A percentile compares a stretch with the other conserved stretches of the same genome.
Conservation (phyloP, 805 yeast genomes). For the Lipomyces lipofer region DNA sequence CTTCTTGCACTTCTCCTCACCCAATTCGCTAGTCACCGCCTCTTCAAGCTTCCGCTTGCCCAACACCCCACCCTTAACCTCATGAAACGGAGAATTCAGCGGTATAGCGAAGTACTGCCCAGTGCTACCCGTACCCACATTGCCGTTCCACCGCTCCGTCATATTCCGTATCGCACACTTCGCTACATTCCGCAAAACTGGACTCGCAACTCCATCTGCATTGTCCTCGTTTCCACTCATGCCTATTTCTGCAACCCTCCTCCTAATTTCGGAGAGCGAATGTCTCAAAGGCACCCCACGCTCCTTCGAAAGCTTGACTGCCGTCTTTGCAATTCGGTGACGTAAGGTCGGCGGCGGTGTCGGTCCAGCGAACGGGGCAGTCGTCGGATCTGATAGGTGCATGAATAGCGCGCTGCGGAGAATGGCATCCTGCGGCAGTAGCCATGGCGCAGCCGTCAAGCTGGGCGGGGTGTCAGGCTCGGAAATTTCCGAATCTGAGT, state of each 20-base stretch:
- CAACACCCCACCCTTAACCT: not conserved
- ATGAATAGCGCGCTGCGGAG: conserved; percentile 16
- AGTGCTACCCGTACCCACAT: not conserved
- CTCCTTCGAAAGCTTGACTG: conserved; percentile 3
- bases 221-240: not conserved
- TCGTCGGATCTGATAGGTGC: conserved; percentile 20
- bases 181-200: conserved; percentile 6
- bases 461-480: conserved; percentile 17
- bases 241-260: not conserved
- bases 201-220: not conserved
- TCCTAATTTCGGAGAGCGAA: conserved; percentile 5
- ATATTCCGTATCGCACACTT: conserved; percentile 13
- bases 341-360: conserved; percentile 18
- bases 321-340: conserved; percentile 15
- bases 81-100: conserved; percentile 21
- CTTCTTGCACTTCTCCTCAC: no score
- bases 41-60: no score
- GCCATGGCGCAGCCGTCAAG: not conserved
- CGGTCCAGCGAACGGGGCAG: conserved; percentile 20
- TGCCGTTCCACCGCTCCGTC: conserved; percentile 4
- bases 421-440: conserved; percentile 3
- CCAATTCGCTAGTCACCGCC: no score
- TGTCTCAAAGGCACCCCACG: not conserved
- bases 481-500: not conserved
- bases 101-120: conserved; percentile 8